Conservation (phyloP, 225 moss, liverwort and hornwort genomes). For the Marchantia polymorpha region DNA sequence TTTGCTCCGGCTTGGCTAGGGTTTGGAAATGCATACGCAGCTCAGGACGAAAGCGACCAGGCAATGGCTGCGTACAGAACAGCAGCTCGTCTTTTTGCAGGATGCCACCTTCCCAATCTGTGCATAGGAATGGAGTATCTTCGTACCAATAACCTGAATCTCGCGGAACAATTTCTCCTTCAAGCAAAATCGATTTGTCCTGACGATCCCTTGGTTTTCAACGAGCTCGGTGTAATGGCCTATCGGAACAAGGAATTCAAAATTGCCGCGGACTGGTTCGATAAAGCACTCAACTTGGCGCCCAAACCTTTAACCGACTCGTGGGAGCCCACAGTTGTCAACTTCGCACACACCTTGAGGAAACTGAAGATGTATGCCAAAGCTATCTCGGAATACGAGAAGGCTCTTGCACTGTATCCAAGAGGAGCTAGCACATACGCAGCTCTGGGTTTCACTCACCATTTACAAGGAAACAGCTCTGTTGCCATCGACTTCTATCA, state of each 20-base stretch:
- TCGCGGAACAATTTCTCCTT: slow-evolving; percentile 94
- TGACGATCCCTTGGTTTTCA: slow-evolving; percentile 88
- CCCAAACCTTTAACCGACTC: slow-evolving; percentile 91
- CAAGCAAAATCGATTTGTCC: slow-evolving; percentile 93
- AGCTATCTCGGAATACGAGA: slow-evolving; percentile 89
- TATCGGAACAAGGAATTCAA: slow-evolving; percentile 94
- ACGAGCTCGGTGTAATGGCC: slow-evolving; percentile 93
- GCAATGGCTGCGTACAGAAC: slow-evolving; percentile 99
- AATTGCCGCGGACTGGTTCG: slow-evolving; percentile 71
- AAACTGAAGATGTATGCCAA: slow-evolving; percentile 81
- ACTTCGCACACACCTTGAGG: slow-evolving; percentile 81
- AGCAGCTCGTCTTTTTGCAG: slow-evolving; percentile 91
- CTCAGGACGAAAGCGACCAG: slow-evolving; percentile 99
- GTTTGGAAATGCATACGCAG: slow-evolving; percentile 95
- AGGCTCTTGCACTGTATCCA: slow-evolving; percentile 68
- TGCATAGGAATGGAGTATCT: slow-evolving; percentile 99
- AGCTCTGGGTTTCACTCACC: slow-evolving; percentile 91
- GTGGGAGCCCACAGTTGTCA: slow-evolving; percentile 95
- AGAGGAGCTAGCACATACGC: slow-evolving; percentile 91
- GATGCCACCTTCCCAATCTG: slow-evolving; percentile 90
- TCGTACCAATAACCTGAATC: slow-evolving; percentile 91
- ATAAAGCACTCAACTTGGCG: slow-evolving; percentile 73
- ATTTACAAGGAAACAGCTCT: slow-evolving; percentile 71
- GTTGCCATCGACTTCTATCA: slow-evolving; percentile 94
- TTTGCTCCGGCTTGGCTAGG: slow-evolving; percentile 99